Evolutionary conservation across 139 green algal genomes (phyloP).

Genomic region (Picochlorum sp.): DNA sequence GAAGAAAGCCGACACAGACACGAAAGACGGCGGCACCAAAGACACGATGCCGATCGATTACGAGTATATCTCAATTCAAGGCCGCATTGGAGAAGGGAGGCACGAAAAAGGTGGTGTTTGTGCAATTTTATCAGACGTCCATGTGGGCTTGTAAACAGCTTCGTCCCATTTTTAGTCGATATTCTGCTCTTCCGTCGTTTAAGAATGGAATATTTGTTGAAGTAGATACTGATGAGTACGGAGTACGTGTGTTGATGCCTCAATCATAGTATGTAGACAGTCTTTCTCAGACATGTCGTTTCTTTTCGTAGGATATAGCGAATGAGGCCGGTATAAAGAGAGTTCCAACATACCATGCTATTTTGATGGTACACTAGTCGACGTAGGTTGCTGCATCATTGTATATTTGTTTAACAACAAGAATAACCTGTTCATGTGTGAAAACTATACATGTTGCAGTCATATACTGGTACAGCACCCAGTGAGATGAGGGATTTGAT

Average conservation of each 20-base stretch:
- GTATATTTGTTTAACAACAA: background rate
- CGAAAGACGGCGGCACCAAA: background rate
- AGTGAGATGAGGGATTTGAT: conserved; percentile 2
- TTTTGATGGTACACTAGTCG: conserved; percentile 6
- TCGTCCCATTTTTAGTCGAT: conserved; percentile 4
- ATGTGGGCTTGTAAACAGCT: conserved; percentile 12
- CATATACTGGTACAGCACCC: background rate
- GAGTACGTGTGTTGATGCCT: background rate
- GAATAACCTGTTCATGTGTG: background rate
- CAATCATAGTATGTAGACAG: background rate
- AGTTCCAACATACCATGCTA: conserved; percentile 16
- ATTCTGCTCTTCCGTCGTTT: conserved; percentile 9
- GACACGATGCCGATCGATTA: conserved; percentile 4
- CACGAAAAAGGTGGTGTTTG: conserved; percentile 5
- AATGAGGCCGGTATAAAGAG: background rate
- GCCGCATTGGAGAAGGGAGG: conserved; percentile 8
- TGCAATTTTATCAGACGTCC: conserved; percentile 11
- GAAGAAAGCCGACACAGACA: background rate
- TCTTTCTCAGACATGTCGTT: background rate
- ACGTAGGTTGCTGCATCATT: background rate
- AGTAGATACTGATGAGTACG: conserved; percentile 10
- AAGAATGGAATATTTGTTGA: conserved; percentile 15
- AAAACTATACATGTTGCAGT: background rate
- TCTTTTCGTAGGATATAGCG: conserved; percentile 11
- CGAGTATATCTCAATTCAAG: background rate